Base-by-base conservation (phyloP, 2,329 filamentous ascomycete species). In the Septoria linicola region DNA sequence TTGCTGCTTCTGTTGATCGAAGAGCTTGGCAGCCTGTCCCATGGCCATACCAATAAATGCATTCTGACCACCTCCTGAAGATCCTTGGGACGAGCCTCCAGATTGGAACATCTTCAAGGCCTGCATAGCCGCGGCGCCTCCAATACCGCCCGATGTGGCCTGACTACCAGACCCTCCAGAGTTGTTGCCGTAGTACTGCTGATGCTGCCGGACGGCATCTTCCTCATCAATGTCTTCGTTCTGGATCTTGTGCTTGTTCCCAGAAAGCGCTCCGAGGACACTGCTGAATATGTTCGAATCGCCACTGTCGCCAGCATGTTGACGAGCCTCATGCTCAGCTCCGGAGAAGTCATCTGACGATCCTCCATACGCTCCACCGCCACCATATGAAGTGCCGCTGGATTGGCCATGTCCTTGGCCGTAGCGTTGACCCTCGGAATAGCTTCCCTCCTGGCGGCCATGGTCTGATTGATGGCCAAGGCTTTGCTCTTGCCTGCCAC, bases 61-160 rank as follows among this genome's bases (percentile, higher is more conserved):
- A 68, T 85, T 89, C 77, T 95, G 85, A 60, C 82, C 81, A 44
- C 66, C 66, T 17, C 66, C 67, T n/a, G 63, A 58, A 27, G 66
- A 73, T 21, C 63, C 59, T 2, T 62, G 58, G 5, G 64, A 61
- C 58, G 54, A 72, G 3, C 51, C 53, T 21, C 65, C 64, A 2
- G 59, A 54, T 14, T 64, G 65, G 71, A 95, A 95, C 76, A 85
- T 81, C 76, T 91, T 90, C 59, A 91, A 70, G 0, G 88, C 88
- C 70, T 91, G 85, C 80, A 91, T 83, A 14, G 88, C 89, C 54
- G 88, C 88, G 45, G 91, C 85, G 62, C 77, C 73, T 64, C 91
- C 88, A 49, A 77, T 70, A 39, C 67, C 68, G 42, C 70, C 68
- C n/a, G 70, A 70, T 31, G 63, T 72, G 14, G 70, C 72, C 51